phyloP scores from a whole-genome alignment of 331 rosid genomes.

The Arachis monticola region DNA sequence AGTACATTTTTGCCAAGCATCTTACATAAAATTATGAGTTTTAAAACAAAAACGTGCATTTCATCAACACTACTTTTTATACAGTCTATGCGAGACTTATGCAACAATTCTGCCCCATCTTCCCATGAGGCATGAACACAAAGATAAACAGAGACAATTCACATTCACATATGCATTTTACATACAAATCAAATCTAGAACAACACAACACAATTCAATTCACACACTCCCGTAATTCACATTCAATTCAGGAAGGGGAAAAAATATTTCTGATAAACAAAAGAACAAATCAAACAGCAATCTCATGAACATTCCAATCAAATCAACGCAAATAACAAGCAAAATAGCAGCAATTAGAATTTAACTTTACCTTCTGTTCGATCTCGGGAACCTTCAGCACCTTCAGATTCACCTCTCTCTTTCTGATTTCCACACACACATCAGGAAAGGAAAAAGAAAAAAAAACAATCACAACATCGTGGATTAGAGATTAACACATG shows the following conservation, averaged over 20 bases:
- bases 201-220: constrained; percentile 22
- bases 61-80: constrained; percentile 2
- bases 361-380: constrained; percentile 87
- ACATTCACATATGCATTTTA: constrained; percentile 2
- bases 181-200: constrained; percentile 18
- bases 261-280: not conserved
- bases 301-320: not conserved
- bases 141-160: constrained; percentile 24
- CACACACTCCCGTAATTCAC: not conserved
- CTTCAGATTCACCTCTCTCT: constrained; percentile 99
- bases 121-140: constrained; percentile 7
- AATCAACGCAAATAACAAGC: constrained; percentile 22
- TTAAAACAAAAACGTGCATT: not conserved
- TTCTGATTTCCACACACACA: constrained; percentile 52
- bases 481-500: constrained; percentile 8
- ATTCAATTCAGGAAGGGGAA: constrained; percentile 28
- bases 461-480: constrained; percentile 20
- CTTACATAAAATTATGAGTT: not conserved
- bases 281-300: not conserved
- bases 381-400: constrained; percentile 98
- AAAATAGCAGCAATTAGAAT: constrained; percentile 7
- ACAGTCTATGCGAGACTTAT: not conserved
- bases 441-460: not conserved
- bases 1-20: not conserved
- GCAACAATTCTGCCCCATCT: not conserved